Evolutionary conservation across 106 monocot species (phyloP), one percentile per base, ranked within the genome.

Genomic region (Xerophyta viscosa): DNA sequence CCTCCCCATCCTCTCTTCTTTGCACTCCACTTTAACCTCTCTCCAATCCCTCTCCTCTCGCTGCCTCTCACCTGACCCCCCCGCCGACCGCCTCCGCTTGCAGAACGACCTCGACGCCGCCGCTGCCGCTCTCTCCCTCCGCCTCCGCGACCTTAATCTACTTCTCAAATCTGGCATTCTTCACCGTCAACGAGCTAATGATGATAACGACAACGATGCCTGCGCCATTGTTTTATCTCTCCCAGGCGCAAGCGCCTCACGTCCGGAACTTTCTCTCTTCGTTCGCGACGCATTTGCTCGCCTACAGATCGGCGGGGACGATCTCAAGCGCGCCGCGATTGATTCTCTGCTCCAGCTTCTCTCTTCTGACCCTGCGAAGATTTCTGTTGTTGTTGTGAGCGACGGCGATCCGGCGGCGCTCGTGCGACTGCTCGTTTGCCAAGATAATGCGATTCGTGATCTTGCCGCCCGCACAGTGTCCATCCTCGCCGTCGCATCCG

Each of bases 261-360:
- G 62, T 7, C 52, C 76, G 2, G 92, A 92, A 42, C 24, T 80
- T 29, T 8, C 58, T 21, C 68, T 87, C 41, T 87, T 83, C 68
- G 36, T 87, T 49, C 71, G 79, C n/a, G 92, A 92, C 72, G 56
- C 67, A 73, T 92, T 87, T 46, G 79, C 87, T 7, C 63, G 92
- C 20, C 79, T 92, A 50, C 82, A 77, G 60, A 92, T 92, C 67
- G 92, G 86, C 27, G 61, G 49, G 4, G n/a, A 70, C 20, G 87
- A 87, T 22, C 66, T 87, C 65, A 92, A 86, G 71, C 66, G 65
- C 47, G 67, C 79, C 37, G 86, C 87, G 13, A 56, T 92, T 27
- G 77, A 82, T 14, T 92, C 92, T 24, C 76, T 92, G 3, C 65
- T 74, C 52, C 47, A 63, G 11, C 62, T 92, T 48, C 65, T 92